phyloP scores from a whole-genome alignment of 2,329 filamentous ascomycete species.

The Ophiostoma quercus region DNA sequence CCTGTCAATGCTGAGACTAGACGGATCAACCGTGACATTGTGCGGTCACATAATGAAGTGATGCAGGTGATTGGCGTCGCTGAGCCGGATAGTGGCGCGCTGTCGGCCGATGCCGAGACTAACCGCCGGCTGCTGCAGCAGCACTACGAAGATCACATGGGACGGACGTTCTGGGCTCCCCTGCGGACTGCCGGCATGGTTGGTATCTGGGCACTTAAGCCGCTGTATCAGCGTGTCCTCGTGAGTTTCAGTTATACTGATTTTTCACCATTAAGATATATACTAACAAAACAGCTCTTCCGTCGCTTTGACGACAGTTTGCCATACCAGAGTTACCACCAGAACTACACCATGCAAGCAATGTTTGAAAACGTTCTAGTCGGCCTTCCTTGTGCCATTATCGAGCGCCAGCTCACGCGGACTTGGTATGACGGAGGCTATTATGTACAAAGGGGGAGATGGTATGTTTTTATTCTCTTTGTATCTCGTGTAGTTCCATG shows the following conservation, averaged over 20 bases:
- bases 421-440: background rate
- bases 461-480: background rate
- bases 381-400: slow-evolving; percentile 35
- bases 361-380: slow-evolving; percentile 34
- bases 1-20: slow-evolving; percentile 52
- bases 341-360: slow-evolving; percentile 36
- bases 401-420: background rate
- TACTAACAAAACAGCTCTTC: slow-evolving; percentile 42
- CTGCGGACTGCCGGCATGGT: slow-evolving; percentile 40
- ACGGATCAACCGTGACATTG: slow-evolving; percentile 51
- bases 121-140: slow-evolving; percentile 43
- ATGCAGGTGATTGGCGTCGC: slow-evolving; percentile 60
- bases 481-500: background rate
- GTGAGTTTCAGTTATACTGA: slow-evolving; percentile 33
- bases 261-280: slow-evolving; percentile 1
- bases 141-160: slow-evolving; percentile 45
- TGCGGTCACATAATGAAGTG: slow-evolving; percentile 58
- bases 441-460: background rate
- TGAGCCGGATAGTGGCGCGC: slow-evolving; percentile 47
- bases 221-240: slow-evolving; percentile 51
- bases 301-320: slow-evolving; percentile 45
- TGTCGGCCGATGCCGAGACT: slow-evolving; percentile 36
- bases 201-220: slow-evolving; percentile 48
- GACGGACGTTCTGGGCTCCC: slow-evolving; percentile 36
- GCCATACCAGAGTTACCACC: slow-evolving; percentile 42